Evolutionary conservation across 2,329 filamentous ascomycete genomes (phyloP).

Genomic region (Acrocalymma vagum): DNA sequence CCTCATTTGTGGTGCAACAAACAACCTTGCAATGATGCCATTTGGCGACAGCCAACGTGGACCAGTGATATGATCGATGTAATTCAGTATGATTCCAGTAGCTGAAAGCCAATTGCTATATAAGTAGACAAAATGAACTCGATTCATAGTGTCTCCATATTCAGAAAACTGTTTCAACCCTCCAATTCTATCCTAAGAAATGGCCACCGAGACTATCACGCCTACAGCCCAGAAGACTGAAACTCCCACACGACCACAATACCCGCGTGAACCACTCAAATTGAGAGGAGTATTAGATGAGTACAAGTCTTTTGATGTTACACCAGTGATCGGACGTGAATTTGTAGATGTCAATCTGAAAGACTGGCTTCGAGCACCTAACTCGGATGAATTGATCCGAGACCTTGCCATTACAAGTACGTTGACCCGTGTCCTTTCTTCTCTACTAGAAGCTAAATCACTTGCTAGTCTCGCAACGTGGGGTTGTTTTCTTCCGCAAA

Average conservation of each 20-base stretch:
- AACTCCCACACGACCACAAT: conserved; percentile 10
- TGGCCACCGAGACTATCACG: conserved; percentile 27
- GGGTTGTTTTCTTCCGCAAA: conserved; percentile 64
- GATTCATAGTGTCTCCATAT: too few relatives aligned
- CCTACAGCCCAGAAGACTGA: conserved; percentile 12
- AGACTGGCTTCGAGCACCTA: conserved; percentile 70
- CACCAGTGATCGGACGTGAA: conserved; percentile 69
- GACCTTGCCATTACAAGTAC: conserved; percentile 64
- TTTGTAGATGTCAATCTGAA: conserved; percentile 65
- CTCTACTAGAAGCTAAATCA: conserved; percentile 1
- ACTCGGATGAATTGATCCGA: conserved; percentile 70
- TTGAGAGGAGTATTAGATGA: conserved; percentile 60
- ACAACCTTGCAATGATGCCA: conserved; percentile 22
- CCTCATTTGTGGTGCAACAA: conserved; percentile 3
- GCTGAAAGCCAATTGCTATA: neutral
- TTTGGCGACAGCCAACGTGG: conserved; percentile 7
- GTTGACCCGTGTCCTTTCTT: neutral
- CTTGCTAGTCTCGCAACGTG: conserved; percentile 57
- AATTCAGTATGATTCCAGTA: neutral
- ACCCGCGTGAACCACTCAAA: conserved; percentile 39
- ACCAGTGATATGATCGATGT: conserved; percentile 10
- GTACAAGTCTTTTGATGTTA: conserved; percentile 66
- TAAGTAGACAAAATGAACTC: neutral
- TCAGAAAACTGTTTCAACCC: neutral
- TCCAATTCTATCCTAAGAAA: conserved; percentile 9